phyloP scores from a whole-genome alignment of 2,329 filamentous ascomycete species.

The Simplicillium sp. region DNA sequence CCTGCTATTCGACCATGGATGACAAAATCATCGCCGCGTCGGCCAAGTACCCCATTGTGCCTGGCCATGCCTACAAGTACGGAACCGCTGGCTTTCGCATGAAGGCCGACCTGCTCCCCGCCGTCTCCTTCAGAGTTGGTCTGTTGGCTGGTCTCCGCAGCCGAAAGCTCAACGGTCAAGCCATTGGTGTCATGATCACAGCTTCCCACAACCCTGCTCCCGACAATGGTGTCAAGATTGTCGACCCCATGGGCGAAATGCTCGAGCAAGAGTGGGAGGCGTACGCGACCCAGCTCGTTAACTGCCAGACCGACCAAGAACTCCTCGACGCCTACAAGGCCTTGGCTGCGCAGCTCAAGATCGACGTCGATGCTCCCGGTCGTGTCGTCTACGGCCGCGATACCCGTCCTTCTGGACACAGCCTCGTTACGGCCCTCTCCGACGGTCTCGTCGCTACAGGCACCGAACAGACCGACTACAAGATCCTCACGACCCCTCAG shows the following conservation, averaged over 20 bases:
- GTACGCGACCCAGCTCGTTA: slow-evolving; percentile 82
- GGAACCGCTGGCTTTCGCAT: slow-evolving; percentile 61
- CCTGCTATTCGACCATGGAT: slow-evolving; percentile 31
- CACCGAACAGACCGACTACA: slow-evolving; percentile 72
- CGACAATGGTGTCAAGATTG: slow-evolving; percentile 91
- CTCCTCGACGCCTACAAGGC: slow-evolving; percentile 69
- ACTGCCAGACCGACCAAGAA: slow-evolving; percentile 65
- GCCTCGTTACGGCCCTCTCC: slow-evolving; percentile 68
- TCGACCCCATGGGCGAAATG: slow-evolving; percentile 98
- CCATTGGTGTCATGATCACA: slow-evolving; percentile 94
- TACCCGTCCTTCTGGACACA: slow-evolving; percentile 84
- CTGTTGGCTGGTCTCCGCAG: slow-evolving; percentile 82
- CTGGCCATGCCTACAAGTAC: slow-evolving; percentile 50
- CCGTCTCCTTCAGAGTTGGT: slow-evolving; percentile 86
- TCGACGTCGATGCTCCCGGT: slow-evolving; percentile 60
- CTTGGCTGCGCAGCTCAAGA: slow-evolving; percentile 65
- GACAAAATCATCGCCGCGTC: slow-evolving; percentile 50
- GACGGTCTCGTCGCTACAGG: slow-evolving; percentile 70
- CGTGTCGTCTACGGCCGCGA: slow-evolving; percentile 87
- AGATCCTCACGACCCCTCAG: slow-evolving; percentile 92
- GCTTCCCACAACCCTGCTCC: slow-evolving; percentile 84
- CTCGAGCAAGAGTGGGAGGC: slow-evolving; percentile 91
- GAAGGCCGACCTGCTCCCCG: slow-evolving; percentile 73
- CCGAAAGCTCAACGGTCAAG: slow-evolving; percentile 79
- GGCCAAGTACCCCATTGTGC: slow-evolving; percentile 50